Conservation (phyloP, 768 basidiomycete genomes). For the Amanita rubescens region DNA sequence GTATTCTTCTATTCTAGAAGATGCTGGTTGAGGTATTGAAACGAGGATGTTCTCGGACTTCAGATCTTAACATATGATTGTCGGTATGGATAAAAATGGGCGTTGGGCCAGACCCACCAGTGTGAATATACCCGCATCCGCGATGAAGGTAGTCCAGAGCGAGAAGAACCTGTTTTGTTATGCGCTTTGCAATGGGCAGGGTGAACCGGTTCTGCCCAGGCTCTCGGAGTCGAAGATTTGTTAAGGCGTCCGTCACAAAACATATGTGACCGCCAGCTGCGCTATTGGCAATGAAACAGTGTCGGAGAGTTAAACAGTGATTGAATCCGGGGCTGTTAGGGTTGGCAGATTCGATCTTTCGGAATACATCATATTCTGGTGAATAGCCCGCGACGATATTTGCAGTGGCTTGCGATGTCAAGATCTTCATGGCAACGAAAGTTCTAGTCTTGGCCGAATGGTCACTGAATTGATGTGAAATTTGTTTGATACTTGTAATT, state of each 20-base stretch:
- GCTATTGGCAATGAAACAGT: slow-evolving; percentile 6
- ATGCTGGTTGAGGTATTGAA: slow-evolving; percentile 6
- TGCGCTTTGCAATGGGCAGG: too few species aligned
- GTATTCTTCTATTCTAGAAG: slow-evolving; percentile 3
- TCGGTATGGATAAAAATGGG: background rate
- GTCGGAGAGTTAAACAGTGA: slow-evolving; percentile 1
- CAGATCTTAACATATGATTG: too few species aligned
- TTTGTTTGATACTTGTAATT: background rate
- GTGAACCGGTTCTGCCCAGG: too few species aligned
- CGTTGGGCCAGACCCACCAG: background rate
- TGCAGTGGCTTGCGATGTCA: too few species aligned
- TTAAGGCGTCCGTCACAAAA: slow-evolving; percentile 7
- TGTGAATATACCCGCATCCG: too few species aligned
- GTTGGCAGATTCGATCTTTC: slow-evolving; percentile 8
- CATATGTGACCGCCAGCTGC: background rate
- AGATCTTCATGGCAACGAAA: too few species aligned
- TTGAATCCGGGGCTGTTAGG: too few species aligned
- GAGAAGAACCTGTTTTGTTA: too few species aligned
- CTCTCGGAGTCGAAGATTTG: background rate
- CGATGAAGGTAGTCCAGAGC: too few species aligned
- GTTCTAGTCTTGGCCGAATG: background rate
- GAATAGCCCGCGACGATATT: background rate
- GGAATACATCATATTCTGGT: slow-evolving; percentile 9
- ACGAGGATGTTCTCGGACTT: too few species aligned
- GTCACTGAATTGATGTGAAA: background rate